These are phyloP conservation scores for Obba rivulosa DNA, from an alignment of 768 basidiomycete genomes.

Conservation along the genomic window DNA sequence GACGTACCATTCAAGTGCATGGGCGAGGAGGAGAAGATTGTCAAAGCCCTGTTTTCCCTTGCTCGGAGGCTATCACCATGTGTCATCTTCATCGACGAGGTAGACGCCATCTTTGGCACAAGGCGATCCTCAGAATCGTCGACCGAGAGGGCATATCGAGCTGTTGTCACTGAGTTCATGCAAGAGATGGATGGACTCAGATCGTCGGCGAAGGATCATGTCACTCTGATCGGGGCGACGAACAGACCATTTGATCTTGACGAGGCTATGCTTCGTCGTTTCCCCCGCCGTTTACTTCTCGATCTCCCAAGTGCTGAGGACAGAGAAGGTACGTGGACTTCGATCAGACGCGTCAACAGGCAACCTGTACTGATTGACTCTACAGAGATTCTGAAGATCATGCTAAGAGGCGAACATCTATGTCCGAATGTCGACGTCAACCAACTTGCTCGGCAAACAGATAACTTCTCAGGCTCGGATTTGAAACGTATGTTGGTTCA, in stretches of 20 bases:
- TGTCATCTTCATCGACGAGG: conserved; percentile 92
- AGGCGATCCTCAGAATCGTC: conserved; percentile 78
- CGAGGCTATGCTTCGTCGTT: conserved; percentile 84
- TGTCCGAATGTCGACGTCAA: conserved; percentile 60
- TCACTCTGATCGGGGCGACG: conserved; percentile 92
- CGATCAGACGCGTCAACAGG: neutral
- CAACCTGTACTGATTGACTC: neutral
- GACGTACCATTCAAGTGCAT: conserved; percentile 52
- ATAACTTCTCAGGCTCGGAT: conserved; percentile 90
- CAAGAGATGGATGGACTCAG: conserved; percentile 95
- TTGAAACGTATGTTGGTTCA: conserved; percentile 68
- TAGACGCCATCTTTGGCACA: conserved; percentile 89
- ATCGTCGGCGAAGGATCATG: conserved; percentile 68
- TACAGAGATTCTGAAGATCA: conserved; percentile 81
- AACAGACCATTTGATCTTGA: conserved; percentile 89
- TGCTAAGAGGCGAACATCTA: conserved; percentile 76
- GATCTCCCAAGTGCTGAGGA: conserved; percentile 87
- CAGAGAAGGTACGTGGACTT: conserved; percentile 73
- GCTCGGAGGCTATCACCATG: conserved; percentile 85
- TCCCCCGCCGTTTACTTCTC: conserved; percentile 82
- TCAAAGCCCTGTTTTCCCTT: conserved; percentile 82
- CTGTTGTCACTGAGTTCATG: conserved; percentile 90
- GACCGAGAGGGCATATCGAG: conserved; percentile 77
- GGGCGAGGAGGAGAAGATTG: conserved; percentile 86
- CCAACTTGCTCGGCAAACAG: conserved; percentile 63